Evolutionary conservation across 2,329 filamentous ascomycete species (phyloP), one percentile per base, ranked within the genome.

Genomic region (Xylaria arbuscula): DNA sequence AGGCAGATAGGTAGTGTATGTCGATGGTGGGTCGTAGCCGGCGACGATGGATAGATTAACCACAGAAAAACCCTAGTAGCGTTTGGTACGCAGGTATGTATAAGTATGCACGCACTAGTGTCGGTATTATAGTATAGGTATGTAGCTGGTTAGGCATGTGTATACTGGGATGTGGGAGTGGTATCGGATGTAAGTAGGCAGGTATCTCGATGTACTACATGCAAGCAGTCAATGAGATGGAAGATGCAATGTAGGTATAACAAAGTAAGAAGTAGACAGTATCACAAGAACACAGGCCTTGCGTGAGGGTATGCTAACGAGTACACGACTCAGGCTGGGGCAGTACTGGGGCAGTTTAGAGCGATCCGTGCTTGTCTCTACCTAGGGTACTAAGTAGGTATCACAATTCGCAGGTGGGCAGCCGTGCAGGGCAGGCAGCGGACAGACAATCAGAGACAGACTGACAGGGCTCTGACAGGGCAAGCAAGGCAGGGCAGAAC

Each of bases 1-100:
- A 62, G 55, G 40, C 36, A 60, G 60, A 48, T 45, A 45, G 15
- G 40, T 45, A 40, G 36, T 40, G 36, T 40, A 40, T 10, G 36
- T n/a, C 13, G 59, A 47, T 55, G 66, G 67, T 71, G 69, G 70
- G 70, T 67, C 67, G 58, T 66, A 63, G 64, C 69, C 64, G 64
- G 67, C 64, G 65, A 61, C 61, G 65, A 59, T 68, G 32, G 62
- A 64, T 36, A 38, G 64, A 66, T 69, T 61, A 61, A 63, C 54
- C 59, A 63, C 24, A 60, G 15, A 45, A 17, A n/a, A 45, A 50
- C 50, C 55, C 38, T 56, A n/a, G 47, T 40, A 50, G 64, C 34
- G 63, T 60, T 63, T 22, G 17, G 15, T 51, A n/a, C n/a, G n/a
- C n/a, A n/a, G n/a, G 66, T 38, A 62, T 61, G 60, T 51, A 38